These are phyloP conservation scores for Royoungia palumana DNA, from an alignment of 768 basidiomycete species.

Conservation along the genomic window DNA sequence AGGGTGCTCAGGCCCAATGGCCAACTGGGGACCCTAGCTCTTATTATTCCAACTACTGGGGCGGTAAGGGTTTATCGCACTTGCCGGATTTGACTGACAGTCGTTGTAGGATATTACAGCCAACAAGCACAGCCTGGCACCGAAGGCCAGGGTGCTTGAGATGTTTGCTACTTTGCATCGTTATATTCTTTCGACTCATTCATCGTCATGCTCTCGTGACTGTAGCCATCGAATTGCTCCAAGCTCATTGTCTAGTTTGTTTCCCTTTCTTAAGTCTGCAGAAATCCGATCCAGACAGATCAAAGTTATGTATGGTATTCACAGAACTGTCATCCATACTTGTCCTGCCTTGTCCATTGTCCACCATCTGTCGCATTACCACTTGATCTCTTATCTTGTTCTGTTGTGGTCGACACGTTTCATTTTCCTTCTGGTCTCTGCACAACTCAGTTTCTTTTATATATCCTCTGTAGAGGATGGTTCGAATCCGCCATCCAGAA, in stretches of 20 bases:
- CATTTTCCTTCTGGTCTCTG: conserved; percentile 13
- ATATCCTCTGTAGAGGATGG: conserved; percentile 34
- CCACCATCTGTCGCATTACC: conserved; percentile 18
- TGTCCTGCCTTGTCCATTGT: conserved; percentile 24
- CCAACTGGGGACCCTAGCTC: conserved; percentile 65
- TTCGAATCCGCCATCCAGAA: conserved; percentile 20
- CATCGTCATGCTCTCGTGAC: conserved; percentile 28
- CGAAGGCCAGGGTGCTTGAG: conserved; percentile 45
- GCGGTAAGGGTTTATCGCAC: conserved; percentile 46
- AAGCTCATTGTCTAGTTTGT: conserved; percentile 19
- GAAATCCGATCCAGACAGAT: conserved; percentile 32
- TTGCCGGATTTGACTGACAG: conserved; percentile 11
- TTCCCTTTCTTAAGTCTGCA: conserved; percentile 25
- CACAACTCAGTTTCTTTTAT: conserved; percentile 19
- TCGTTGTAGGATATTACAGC: conserved; percentile 69
- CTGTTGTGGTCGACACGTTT: conserved; percentile 25
- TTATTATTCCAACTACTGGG: conserved; percentile 84
- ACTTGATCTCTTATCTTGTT: conserved; percentile 20
- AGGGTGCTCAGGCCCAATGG: conserved; percentile 75
- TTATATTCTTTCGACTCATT: conserved; percentile 23
- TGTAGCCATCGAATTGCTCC: conserved; percentile 32
- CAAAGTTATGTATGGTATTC: conserved; percentile 34
- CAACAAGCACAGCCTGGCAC: conserved; percentile 67
- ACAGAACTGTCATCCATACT: conserved; percentile 30
- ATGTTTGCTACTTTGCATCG: conserved; percentile 21